A percentile compares a stretch with the other conserved stretches of the same genome.
phyloP scores from a whole-genome alignment of 2,329 filamentous ascomycete species.

The Penicillium aurantiogriseum region DNA sequence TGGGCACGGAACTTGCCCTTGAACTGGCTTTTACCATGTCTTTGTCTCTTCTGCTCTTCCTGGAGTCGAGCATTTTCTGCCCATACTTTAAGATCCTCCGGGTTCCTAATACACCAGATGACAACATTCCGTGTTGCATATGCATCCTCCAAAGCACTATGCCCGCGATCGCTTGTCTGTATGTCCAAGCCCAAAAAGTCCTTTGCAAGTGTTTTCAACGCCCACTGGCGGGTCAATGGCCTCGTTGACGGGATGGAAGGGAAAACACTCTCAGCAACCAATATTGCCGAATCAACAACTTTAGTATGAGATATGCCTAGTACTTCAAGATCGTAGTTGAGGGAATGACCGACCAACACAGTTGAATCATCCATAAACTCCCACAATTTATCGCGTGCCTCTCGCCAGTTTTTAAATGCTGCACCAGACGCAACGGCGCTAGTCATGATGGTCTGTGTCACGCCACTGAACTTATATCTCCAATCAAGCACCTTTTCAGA shows the following conservation, averaged over 20 bases:
- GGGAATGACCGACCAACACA: conserved; percentile 9
- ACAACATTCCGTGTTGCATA: conserved; percentile 6
- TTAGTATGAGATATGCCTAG: conserved; percentile 8
- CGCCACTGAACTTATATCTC: conserved; percentile 3
- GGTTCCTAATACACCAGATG: conserved; percentile 11
- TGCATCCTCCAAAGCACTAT: conserved; percentile 10
- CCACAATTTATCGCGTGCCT: conserved; percentile 8
- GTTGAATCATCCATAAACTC: conserved; percentile 5
- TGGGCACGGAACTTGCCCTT: too few relatives aligned
- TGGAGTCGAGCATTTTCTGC: background rate
- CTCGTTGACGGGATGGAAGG: conserved; percentile 1
- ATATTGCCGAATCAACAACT: conserved; percentile 5
- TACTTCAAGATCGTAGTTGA: conserved; percentile 10
- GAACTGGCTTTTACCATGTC: too few relatives aligned
- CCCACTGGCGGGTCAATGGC: conserved; percentile 3
- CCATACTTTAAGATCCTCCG: conserved; percentile 7
- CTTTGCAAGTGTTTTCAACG: conserved; percentile 8
- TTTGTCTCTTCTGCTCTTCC: background rate
- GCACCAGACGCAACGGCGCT: conserved; percentile 5
- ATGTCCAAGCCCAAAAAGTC: conserved; percentile 3
- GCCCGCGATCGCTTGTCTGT: background rate
- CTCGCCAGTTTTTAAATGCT: conserved; percentile 5
- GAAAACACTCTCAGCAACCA: conserved; percentile 5
- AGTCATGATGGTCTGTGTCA: conserved; percentile 4
- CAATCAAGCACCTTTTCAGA: conserved; percentile 4